Evolutionary conservation across 495 filamentous ascomycete species (phyloP).

Genomic region (Daldinia grandis): DNA sequence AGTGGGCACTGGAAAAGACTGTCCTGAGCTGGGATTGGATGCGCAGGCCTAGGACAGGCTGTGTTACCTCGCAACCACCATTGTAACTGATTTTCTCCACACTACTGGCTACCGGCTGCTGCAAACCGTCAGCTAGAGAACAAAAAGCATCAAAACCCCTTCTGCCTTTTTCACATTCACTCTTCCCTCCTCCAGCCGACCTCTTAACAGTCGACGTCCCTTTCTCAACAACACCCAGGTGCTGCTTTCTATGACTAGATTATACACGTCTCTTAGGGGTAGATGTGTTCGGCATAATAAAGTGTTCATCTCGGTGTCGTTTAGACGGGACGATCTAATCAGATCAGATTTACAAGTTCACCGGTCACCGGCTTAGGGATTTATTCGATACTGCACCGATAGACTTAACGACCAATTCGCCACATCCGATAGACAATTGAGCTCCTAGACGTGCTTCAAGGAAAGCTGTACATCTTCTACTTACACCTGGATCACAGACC

Average conservation of each 20-base stretch:
- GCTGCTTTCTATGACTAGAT: conserved; percentile 23
- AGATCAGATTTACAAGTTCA: conserved; percentile 1
- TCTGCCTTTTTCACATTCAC: conserved; percentile 19
- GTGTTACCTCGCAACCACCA: conserved; percentile 39
- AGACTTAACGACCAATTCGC: conserved; percentile 15
- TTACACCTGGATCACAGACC: background rate
- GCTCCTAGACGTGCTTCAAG: conserved; percentile 9
- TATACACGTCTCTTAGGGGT: conserved; percentile 26
- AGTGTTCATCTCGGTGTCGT: conserved; percentile 11
- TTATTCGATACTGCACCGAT: conserved; percentile 8
- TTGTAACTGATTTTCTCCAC: conserved; percentile 9
- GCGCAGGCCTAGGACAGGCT: conserved; percentile 21
- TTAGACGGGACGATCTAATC: conserved; percentile 11
- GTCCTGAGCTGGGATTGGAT: conserved; percentile 31
- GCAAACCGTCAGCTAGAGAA: conserved; percentile 36
- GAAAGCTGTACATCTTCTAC: conserved; percentile 8
- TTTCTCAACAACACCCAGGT: conserved; percentile 29
- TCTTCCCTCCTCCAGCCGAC: conserved; percentile 23
- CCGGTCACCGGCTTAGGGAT: conserved; percentile 12
- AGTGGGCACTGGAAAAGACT: conserved; percentile 28
- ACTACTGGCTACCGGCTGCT: conserved; percentile 26
- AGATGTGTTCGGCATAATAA: conserved; percentile 34
- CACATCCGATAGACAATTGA: conserved; percentile 7
- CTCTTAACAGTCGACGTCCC: conserved; percentile 29
- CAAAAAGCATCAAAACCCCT: conserved; percentile 43